A percentile compares a stretch with the other conserved stretches of the same genome.
Conservation (phyloP, 2,329 filamentous ascomycete species). For the Calonectria pseudoturangicola region DNA sequence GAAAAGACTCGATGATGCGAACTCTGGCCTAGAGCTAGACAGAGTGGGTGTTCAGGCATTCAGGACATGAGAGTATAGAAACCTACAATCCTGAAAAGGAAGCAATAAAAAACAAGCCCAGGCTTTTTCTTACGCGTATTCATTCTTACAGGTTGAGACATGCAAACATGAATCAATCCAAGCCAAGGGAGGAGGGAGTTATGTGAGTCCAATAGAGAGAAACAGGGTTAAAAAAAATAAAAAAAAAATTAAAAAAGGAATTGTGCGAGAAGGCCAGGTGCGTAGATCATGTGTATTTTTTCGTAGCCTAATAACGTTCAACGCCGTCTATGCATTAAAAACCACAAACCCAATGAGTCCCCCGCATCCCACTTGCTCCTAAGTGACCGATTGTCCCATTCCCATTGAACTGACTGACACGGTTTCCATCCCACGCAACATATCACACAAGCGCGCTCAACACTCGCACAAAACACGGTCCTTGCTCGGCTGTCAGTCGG, state of each 20-base stretch:
- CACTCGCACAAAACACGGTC: conserved; percentile 1
- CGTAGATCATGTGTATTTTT: conserved; percentile 51
- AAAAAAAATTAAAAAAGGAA: not conserved
- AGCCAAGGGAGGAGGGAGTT: not conserved
- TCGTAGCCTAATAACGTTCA: conserved; percentile 55
- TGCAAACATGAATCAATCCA: not conserved
- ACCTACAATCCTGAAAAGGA: conserved; percentile 11
- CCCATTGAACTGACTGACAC: conserved; percentile 22
- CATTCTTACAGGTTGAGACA: not conserved
- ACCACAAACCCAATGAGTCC: conserved; percentile 47
- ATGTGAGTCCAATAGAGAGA: not conserved
- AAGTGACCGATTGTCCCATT: conserved; percentile 33
- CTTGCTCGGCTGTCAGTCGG: not conserved
- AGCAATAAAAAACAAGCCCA: not conserved
- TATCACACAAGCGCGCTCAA: not conserved
- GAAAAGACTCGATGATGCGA: not conserved
- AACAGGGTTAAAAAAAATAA: not conserved
- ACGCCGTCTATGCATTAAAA: conserved; percentile 60
- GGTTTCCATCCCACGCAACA: conserved; percentile 3
- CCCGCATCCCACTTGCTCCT: conserved; percentile 36
- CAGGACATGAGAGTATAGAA: conserved; percentile 19
- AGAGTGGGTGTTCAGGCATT: not conserved
- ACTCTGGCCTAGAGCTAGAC: conserved; percentile 1
- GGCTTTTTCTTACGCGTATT: not conserved
- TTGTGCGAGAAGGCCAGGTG: not conserved